A percentile compares a stretch with the other conserved stretches of the same genome.
These are phyloP conservation scores for Monilinia fructigena DNA, from an alignment of 2,329 filamentous ascomycete species.

Conservation along the genomic window DNA sequence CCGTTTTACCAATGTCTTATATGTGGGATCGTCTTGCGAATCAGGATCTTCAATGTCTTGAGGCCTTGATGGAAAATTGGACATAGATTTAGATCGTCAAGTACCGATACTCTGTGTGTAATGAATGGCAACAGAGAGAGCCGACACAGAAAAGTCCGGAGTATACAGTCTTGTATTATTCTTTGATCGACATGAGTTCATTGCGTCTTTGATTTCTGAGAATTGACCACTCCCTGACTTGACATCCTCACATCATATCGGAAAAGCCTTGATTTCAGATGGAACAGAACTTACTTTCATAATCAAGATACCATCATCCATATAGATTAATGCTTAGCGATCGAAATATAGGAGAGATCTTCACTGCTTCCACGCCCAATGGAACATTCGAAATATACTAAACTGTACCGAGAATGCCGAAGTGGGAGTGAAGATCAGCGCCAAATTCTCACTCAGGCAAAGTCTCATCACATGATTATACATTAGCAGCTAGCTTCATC, in stretches of 20 bases:
- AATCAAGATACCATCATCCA: background rate
- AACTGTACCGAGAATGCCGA: constrained; percentile 1
- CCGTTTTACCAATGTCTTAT: background rate
- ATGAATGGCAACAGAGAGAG: background rate
- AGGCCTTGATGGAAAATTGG: background rate
- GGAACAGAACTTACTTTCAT: background rate
- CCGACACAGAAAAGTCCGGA: background rate
- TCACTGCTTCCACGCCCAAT: constrained; percentile 17
- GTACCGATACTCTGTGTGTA: background rate
- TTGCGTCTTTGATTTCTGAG: background rate
- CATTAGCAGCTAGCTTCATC: background rate
- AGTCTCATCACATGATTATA: background rate
- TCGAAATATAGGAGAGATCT: constrained; percentile 17
- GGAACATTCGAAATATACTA: background rate
- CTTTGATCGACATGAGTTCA: background rate
- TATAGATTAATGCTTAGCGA: constrained; percentile 9
- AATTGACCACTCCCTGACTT: background rate
- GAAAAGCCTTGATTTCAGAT: background rate
- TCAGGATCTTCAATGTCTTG: background rate
- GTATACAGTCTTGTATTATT: too few species aligned
- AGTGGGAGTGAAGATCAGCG: background rate
- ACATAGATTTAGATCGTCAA: background rate
- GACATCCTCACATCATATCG: background rate
- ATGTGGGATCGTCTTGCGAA: background rate
- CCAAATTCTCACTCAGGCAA: background rate